Base-by-base conservation (phyloP, 148 eudicot species). In the Dianthus caryophyllus region DNA sequence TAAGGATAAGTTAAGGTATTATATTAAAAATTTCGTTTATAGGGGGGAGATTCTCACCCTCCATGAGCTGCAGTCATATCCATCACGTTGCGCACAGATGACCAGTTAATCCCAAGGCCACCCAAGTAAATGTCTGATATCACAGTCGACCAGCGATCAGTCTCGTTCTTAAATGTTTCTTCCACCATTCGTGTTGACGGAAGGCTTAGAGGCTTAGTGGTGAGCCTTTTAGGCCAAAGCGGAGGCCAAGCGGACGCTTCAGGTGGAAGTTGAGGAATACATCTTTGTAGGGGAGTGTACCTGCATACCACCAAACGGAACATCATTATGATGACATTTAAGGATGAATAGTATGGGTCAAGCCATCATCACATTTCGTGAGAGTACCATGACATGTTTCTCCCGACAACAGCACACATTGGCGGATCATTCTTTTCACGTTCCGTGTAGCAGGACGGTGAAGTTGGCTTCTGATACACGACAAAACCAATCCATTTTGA, bases 61-160 rank as follows among this genome's bases (percentile, higher is more conserved):
- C 99, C 99, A 76, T 83, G 83, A 75, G 84, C 82, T 56, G 99
- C 90, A 74, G 86, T 94, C 97, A 90, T 90, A 74, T 94, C 99
- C 99, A 94, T 88, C 10, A 88, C 96, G 71, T 94, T 94, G 53
- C 99, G 83, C 74, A 90, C 83, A 15, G 54, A 77, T 39, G 90
- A 65, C 99, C 97, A 94, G 73, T 86, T 80, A 33, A 94, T 73
- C 50, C 77, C 78, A 57, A 86, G 86, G 64, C 80, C 80, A 72
- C 75, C 77, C 44, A 85, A 53, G 72, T 94, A 94, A 60, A 87
- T 80, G 10, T 88, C 87, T 33, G 88, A 75, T 22, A 94, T 96
- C 43, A 90, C 73, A 31, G 84, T 71, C 30, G 84, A 72, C 97
- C 97, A 88, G 70, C 81, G 85, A 64, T 67, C 80, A 29, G 88